phyloP scores from a whole-genome alignment of 441 rosid species.

The Erodium texanum region DNA sequence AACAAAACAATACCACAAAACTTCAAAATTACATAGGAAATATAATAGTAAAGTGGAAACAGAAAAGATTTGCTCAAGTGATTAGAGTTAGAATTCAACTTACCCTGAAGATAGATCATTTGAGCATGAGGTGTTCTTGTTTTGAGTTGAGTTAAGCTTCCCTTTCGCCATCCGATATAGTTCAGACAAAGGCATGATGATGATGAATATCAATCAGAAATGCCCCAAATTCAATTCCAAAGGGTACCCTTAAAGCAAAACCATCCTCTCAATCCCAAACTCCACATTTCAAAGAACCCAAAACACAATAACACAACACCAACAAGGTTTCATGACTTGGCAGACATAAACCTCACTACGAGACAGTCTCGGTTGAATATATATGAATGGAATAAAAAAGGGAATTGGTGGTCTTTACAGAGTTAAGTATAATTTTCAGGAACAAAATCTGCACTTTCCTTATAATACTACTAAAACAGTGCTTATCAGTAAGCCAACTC shows the following conservation, averaged over 20 bases:
- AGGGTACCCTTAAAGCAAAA: no score
- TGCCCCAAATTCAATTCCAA: slow-evolving; percentile 8
- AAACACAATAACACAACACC: slow-evolving; percentile 17
- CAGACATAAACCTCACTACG: slow-evolving; percentile 18
- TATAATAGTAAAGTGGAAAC: neutral
- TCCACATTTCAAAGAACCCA: slow-evolving; percentile 12
- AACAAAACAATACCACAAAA: no score
- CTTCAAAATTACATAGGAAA: neutral
- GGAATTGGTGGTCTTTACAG: slow-evolving; percentile 13
- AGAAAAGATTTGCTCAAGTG: neutral
- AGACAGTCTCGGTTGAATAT: slow-evolving; percentile 22
- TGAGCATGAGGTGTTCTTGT: slow-evolving; percentile 31
- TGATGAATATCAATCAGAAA: slow-evolving; percentile 16
- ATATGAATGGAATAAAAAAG: slow-evolving; percentile 6
- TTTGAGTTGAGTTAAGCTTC: slow-evolving; percentile 44
- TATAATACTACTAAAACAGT: slow-evolving; percentile 22
- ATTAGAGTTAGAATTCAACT: slow-evolving; percentile 17
- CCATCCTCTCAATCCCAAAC: no score
- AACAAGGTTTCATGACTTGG: neutral
- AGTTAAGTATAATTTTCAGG: slow-evolving; percentile 17
- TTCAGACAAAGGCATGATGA: slow-evolving; percentile 76
- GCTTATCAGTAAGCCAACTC: slow-evolving; percentile 29
- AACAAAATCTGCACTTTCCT: slow-evolving; percentile 16
- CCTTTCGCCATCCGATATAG: slow-evolving; percentile 42
- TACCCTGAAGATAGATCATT: slow-evolving; percentile 43